These are phyloP conservation scores for Vickermania spadyakhi DNA, from an alignment of 208 protist genomes.

Conservation along the genomic window DNA sequence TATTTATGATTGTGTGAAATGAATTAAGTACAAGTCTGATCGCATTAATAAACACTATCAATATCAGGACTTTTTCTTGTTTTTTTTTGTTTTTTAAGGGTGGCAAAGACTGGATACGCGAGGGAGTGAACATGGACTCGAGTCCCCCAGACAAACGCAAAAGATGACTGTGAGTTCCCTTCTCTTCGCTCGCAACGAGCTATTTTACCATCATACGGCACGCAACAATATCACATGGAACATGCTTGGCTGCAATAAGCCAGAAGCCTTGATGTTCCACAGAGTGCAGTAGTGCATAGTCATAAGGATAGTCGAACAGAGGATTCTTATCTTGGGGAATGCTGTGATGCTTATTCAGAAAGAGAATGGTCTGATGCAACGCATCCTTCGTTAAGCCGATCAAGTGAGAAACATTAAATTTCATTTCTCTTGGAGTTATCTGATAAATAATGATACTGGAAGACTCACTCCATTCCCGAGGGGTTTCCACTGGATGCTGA, in stretches of 20 bases:
- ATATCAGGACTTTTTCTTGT: no score
- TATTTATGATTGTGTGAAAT: no score
- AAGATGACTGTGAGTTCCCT: no score
- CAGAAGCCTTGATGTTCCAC: slow-evolving; percentile 79
- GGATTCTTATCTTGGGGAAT: slow-evolving; percentile 53
- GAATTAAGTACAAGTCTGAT: no score
- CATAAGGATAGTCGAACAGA: slow-evolving; percentile 66
- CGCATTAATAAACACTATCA: no score
- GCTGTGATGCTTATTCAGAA: slow-evolving; percentile 41
- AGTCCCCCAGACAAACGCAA: no score
- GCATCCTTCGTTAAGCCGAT: slow-evolving; percentile 72
- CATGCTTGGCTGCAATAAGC: slow-evolving; percentile 79
- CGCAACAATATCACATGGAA: slow-evolving; percentile 85
- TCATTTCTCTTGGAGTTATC: slow-evolving; percentile 79
- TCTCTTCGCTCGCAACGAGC: neutral
- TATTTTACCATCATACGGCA: slow-evolving; percentile 34
- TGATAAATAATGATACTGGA: slow-evolving; percentile 86
- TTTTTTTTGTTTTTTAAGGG: no score
- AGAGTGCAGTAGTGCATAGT: slow-evolving; percentile 83
- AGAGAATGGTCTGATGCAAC: slow-evolving; percentile 62
- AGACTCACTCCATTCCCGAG: slow-evolving; percentile 64
- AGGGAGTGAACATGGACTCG: no score
- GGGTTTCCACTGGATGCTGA: slow-evolving; percentile 26
- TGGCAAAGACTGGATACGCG: no score
- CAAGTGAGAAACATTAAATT: slow-evolving; percentile 67